phyloP scores from a whole-genome alignment of 2,329 filamentous ascomycete genomes.

The Botrytis fragariae region DNA sequence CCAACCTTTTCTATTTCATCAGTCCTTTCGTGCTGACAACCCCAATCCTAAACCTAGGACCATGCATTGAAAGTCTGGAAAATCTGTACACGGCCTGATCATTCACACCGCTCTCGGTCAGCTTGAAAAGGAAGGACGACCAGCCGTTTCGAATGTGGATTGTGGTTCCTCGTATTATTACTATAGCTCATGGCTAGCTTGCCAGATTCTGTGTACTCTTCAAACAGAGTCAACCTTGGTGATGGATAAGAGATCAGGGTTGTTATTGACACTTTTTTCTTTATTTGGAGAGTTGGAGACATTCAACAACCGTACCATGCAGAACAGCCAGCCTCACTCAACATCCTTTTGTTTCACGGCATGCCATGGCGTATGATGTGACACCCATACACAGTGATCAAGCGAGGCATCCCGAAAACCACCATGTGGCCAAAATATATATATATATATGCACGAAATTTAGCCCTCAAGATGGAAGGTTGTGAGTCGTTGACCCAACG shows the following conservation, averaged over 20 bases:
- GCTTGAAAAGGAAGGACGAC: slow-evolving; percentile 18
- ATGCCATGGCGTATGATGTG: not conserved
- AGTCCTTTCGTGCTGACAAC: not conserved
- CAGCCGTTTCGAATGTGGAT: not conserved
- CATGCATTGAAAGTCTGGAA: not conserved
- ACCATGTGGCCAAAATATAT: not conserved
- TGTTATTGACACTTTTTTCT: no score
- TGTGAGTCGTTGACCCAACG: not conserved
- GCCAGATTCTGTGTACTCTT: not conserved
- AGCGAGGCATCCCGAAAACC: not conserved
- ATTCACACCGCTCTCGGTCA: slow-evolving; percentile 20
- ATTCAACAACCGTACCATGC: not conserved
- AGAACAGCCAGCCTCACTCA: not conserved
- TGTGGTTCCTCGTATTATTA: not conserved
- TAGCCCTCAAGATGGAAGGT: not conserved
- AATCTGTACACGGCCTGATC: not conserved
- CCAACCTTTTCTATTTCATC: not conserved
- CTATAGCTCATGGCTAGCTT: not conserved
- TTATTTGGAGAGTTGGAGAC: not conserved
- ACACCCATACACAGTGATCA: not conserved
- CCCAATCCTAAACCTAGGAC: not conserved
- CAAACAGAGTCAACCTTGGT: not conserved
- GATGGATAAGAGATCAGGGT: not conserved
- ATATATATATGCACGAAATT: not conserved
- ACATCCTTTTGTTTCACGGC: not conserved